Evolutionary conservation across 140 eudicot species (phyloP), one percentile per base, ranked within the genome.

Genomic region (Bidens hawaiensis): DNA sequence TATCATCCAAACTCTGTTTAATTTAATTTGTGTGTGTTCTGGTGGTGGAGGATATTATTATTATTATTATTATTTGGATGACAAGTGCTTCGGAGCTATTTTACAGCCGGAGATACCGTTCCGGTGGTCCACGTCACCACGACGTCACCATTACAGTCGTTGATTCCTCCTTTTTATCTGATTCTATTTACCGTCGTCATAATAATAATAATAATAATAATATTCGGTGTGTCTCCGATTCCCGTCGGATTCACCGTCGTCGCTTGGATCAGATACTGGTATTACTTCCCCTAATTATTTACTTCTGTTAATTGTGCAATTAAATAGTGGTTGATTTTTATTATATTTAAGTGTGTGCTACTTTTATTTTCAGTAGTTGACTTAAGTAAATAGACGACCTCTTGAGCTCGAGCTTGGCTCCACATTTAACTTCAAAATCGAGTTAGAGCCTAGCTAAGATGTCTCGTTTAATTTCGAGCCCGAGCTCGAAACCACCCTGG

Each of bases 11-110:
- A n/a, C n/a, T n/a, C n/a, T n/a, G n/a, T n/a, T n/a, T n/a, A n/a
- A n/a, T n/a, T n/a, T n/a, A n/a, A n/a, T n/a, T n/a, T n/a, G n/a
- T n/a, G n/a, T n/a, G n/a, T n/a, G n/a, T n/a, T n/a, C n/a, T n/a
- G n/a, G n/a, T n/a, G n/a, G n/a, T n/a, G n/a, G n/a, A n/a, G n/a
- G n/a, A n/a, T n/a, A n/a, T n/a, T n/a, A n/a, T n/a, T n/a, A n/a
- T n/a, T n/a, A n/a, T n/a, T n/a, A n/a, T n/a, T n/a, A 10, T 36
- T 36, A 10, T 43, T 74, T 85, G 80, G 40, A 86, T 86, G 90
- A 72, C 95, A 75, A 83, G 87, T 78, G 89, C 80, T 27, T 83
- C 83, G 50, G 95, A 86, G 85, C 70, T 86, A 46, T 86, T 86
- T 62, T 40, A 69, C 62, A 68, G 17, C 33, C 65, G 95, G 72